Evolutionary conservation across 2,329 filamentous ascomycete genomes (phyloP), one percentile per base, ranked within the genome.

Genomic region (Dactylellina leptospora): DNA sequence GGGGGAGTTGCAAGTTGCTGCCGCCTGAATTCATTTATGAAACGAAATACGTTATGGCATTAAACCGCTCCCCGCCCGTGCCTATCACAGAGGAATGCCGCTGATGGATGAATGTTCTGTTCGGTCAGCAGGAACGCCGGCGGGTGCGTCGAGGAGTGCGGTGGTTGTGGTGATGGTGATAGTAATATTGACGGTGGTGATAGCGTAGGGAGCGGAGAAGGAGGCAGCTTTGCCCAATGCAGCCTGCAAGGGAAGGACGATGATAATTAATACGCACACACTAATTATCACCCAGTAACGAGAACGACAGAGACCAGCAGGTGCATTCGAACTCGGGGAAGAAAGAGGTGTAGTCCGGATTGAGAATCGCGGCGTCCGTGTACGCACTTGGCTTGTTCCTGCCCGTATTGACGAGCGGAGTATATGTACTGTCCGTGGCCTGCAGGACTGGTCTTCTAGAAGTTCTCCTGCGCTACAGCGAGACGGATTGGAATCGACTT

Each of bases 111-210:
- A n/a, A n/a, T n/a, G n/a, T n/a, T n/a, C n/a, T n/a, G n/a, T n/a
- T n/a, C n/a, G n/a, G n/a, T n/a, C n/a, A n/a, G n/a, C n/a, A n/a
- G n/a, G n/a, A n/a, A n/a, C n/a, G n/a, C n/a, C n/a, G n/a, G n/a
- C n/a, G n/a, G n/a, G n/a, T n/a, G n/a, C n/a, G n/a, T n/a, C n/a
- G 45, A 13, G 11, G 27, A 22, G 28, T 42, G 50, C 28, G 30
- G 50, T 16, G 20, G 10, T 33, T 13, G 23, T 40, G 22, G 16
- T 10, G 22, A 45, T 9, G 20, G 40, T 20, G 44, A 50, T 44
- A 20, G 16, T 23, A 33, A 20, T 48, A 40, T 44, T 77, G 87
- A 83, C 75, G 82, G 89, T 79, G 85, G 87, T 75, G n/a, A n/a
- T n/a, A n/a, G n/a, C n/a, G n/a, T n/a, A n/a, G n/a, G n/a, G n/a